Evolutionary conservation across 768 basidiomycete species (phyloP).

Genomic region (Russula compacta): DNA sequence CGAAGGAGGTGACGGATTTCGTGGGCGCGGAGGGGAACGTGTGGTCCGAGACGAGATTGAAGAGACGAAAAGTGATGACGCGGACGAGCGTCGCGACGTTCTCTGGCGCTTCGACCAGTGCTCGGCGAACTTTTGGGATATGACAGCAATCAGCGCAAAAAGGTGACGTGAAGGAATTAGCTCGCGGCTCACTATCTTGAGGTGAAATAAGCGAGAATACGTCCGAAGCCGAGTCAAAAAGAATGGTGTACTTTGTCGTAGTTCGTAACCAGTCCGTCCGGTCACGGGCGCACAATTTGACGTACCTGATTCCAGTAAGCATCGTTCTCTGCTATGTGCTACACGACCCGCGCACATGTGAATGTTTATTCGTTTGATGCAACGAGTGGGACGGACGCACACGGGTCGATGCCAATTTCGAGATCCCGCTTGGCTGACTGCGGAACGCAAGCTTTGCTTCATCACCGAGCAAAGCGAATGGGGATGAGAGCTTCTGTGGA

Average conservation of each 20-base stretch:
- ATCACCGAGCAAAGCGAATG: slow-evolving; percentile 73
- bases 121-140: slow-evolving; percentile 56
- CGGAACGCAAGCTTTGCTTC: slow-evolving; percentile 87
- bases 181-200: background rate
- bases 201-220: slow-evolving; percentile 60
- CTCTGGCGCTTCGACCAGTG: slow-evolving; percentile 72
- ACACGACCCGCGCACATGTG: slow-evolving; percentile 4
- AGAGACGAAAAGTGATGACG: slow-evolving; percentile 58
- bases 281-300: background rate
- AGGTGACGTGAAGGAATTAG: background rate
- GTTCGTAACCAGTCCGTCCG: background rate
- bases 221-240: slow-evolving; percentile 87
- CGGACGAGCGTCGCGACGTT: slow-evolving; percentile 79
- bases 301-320: slow-evolving; percentile 86
- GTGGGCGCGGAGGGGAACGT: slow-evolving; percentile 59
- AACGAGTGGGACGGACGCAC: slow-evolving; percentile 43
- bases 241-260: slow-evolving; percentile 53
- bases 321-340: slow-evolving; percentile 72
- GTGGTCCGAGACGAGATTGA: slow-evolving; percentile 69
- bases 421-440: slow-evolving; percentile 70
- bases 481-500: slow-evolving; percentile 62
- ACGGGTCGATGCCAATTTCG: slow-evolving; percentile 61
- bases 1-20: slow-evolving; percentile 54
- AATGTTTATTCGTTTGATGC: background rate
- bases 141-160: background rate